Base-by-base conservation (phyloP, 2,329 filamentous ascomycete genomes). In the Sporothrix phasma region DNA sequence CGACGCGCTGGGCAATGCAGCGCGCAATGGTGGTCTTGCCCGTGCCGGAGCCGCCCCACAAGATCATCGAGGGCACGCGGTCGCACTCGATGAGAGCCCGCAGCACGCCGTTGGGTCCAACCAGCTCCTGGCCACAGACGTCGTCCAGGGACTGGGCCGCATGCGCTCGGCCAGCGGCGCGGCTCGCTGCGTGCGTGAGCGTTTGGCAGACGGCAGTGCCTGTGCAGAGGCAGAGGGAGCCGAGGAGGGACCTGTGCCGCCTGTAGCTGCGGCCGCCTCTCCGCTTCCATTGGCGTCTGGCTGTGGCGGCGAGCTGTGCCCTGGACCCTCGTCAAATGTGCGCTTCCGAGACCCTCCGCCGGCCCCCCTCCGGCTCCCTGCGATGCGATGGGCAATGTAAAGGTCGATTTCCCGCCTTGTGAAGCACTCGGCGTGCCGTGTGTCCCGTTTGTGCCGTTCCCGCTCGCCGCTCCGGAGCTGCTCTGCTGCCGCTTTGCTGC, bases 131-230 rank as follows among this genome's bases (percentile, higher is more conserved):
- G 0, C 94, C 94, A 68, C 82, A 92, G 3, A 97, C 89, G 17
- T 96, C 88, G 71, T 97, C 90, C 7, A 99, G 81, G 0, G 82
- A 89, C 64, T 80, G 81, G 94, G 94, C 3, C 94, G 86, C 91
- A 97, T 96, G 34, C 93, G 88, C 75, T 99, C 94, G 2, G 94
- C 92, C 19, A 99, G 79, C 0, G 94, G 94, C 8, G 91, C 92
- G 0, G 87, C 85, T 70, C 86, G 85, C 64, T 86, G 83, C 41
- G 80, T 83, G 76, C 90, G 91, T 15, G 81, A 78, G 72, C 86
- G 88, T 74, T 93, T 92, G 3, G 78, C 69, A 8, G 54, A 58
- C 13, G 54, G 37, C 6, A 58, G 37, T 13, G 54, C 54, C 11
- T 37, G 37, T 17, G 22, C 53, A 1, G 54, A 58, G 45, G 45